Evolutionary conservation across 148 eudicot species (phyloP), one percentile per base, ranked within the genome.

Genomic region (Diospyros kaki): DNA sequence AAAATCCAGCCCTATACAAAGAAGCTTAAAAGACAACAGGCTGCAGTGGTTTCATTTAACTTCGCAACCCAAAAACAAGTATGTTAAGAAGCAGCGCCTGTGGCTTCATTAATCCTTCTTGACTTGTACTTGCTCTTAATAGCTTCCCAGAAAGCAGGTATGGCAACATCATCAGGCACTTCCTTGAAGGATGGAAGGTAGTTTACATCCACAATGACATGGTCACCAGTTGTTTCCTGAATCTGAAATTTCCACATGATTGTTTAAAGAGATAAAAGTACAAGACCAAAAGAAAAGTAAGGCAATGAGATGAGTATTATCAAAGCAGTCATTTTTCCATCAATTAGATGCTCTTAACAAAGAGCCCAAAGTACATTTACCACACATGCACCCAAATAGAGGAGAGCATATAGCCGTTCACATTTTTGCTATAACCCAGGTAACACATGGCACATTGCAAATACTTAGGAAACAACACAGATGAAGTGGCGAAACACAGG

Each of bases 111-210:
- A 56, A 64, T 73, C 72, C 76, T 79, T 75, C n/a, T 65, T 17
- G 64, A 77, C 69, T 74, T 54, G 13, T 83, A 85, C 84, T 90
- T 92, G 71, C 72, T 83, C 74, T 75, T 90, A 15, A 92, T 84
- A 62, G 96, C 97, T 71, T 89, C 86, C 98, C 98, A 94, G 75
- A 94, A 92, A 42, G 97, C 91, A 81, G 98, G 98, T 77, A 94
- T 59, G 2, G 98, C 93, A 46, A 84, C 73, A 75, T 83, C 76
- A 79, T 94, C 90, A 1, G 98, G 89, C 53, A 94, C 88, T 82
- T 94, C 98, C 84, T 94, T 94, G 72, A 94, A 94, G 15, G 96
- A 92, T 45, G 98, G 97, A 55, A 94, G 89, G 76, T 94, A 94
- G 87, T 94, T 94, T 77, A 94, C 90, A 79, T 94, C 98, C 77